These are phyloP conservation scores for Zizania palustris DNA, from an alignment of 202 grass and related monocot genomes.

Conservation along the genomic window DNA sequence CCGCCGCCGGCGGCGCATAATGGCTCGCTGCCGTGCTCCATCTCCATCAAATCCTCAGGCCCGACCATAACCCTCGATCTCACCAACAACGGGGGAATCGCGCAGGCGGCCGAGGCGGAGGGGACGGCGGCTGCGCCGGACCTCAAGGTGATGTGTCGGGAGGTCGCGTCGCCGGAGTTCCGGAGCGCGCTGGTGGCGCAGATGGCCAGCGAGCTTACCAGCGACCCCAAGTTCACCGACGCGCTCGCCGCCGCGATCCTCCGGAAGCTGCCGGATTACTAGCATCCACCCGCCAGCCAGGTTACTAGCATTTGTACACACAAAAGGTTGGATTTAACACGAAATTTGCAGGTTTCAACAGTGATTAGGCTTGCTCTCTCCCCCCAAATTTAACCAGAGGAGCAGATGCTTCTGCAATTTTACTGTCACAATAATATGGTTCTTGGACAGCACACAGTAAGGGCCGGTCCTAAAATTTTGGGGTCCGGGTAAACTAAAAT, in stretches of 20 bases:
- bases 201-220: constrained; percentile 64
- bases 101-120: constrained; percentile 12
- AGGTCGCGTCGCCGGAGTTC: constrained; percentile 63
- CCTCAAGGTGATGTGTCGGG: constrained; percentile 46
- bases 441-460: too few species aligned
- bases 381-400: too few species aligned
- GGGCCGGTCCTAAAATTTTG: too few species aligned
- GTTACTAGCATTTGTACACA: too few species aligned
- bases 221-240: constrained; percentile 60
- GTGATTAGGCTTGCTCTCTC: too few species aligned
- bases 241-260: constrained; percentile 59
- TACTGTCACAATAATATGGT: too few species aligned
- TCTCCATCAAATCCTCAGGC: constrained; percentile 57
- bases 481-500: too few species aligned
- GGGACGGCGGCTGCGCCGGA: constrained; percentile 7
- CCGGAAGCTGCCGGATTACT: constrained; percentile 46
- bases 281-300: neutral
- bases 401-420: too few species aligned
- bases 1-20: too few species aligned
- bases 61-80: constrained; percentile 78
- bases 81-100: constrained; percentile 40
- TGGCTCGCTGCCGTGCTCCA: constrained; percentile 48
- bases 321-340: too few species aligned
- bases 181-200: constrained; percentile 60
- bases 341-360: too few species aligned